Conservation (phyloP, 768 basidiomycete genomes). For the Collybia sordida region DNA sequence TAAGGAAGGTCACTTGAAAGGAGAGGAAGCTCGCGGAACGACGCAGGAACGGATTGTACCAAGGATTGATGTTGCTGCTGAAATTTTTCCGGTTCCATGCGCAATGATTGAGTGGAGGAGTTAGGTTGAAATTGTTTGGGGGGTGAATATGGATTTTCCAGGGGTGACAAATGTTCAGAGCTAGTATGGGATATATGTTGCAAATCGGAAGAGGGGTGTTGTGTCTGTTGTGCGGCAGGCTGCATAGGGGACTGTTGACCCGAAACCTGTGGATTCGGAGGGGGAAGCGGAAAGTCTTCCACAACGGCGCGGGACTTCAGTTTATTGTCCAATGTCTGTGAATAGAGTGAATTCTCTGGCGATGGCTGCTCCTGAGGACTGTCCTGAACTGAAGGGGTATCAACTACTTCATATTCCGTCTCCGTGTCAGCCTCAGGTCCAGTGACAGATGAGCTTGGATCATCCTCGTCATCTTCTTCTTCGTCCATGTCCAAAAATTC, state of each 20-base stretch:
- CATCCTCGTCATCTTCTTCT: slow-evolving; percentile 31
- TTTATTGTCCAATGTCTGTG: slow-evolving; percentile 8
- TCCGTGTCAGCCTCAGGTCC: slow-evolving; percentile 32
- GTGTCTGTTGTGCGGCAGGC: slow-evolving; percentile 19
- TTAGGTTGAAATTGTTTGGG: slow-evolving; percentile 11
- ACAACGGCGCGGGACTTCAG: slow-evolving; percentile 37
- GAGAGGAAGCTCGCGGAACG: slow-evolving; percentile 74
- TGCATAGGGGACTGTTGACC: slow-evolving; percentile 21
- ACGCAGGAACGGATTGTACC: slow-evolving; percentile 32
- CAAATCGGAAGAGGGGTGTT: background rate
- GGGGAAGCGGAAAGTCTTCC: slow-evolving; percentile 55
- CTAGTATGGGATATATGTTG: slow-evolving; percentile 4
- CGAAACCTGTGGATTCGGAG: slow-evolving; percentile 25
- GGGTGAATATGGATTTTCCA: slow-evolving; percentile 21
- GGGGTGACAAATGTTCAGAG: slow-evolving; percentile 9
- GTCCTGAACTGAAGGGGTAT: slow-evolving; percentile 8
- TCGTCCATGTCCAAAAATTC: slow-evolving; percentile 70
- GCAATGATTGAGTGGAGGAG: slow-evolving; percentile 15
- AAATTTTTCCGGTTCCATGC: slow-evolving; percentile 10
- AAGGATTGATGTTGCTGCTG: slow-evolving; percentile 19
- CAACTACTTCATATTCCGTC: slow-evolving; percentile 9
- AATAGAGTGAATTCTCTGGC: slow-evolving; percentile 4
- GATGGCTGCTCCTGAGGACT: slow-evolving; percentile 9
- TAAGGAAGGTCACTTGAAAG: slow-evolving; percentile 70
- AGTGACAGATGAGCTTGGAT: slow-evolving; percentile 9